Base-by-base conservation (phyloP, 1,284 basidiomycete species). In the Puccinia coronata region DNA sequence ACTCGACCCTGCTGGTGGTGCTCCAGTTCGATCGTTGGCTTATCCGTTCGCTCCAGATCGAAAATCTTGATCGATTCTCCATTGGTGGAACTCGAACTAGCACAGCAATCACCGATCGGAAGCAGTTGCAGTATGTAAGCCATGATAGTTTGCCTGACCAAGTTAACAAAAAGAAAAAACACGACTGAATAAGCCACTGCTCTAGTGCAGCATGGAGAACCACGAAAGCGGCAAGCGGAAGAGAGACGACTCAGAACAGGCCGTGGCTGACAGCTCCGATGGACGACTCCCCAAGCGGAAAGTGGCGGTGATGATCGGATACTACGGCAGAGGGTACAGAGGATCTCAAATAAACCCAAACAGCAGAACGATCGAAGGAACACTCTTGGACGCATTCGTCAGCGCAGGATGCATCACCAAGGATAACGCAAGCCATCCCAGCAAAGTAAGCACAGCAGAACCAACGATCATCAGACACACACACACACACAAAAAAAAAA, bases 401-500 rank as follows among this genome's bases (percentile, higher is more conserved):
- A 91, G 92, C 83, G 92, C 92, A 6, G 96, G 96, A 9, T 95
- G 94, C 4, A 92, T 99, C 14, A 96, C 93, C 51, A 88, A 91
- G 81, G 96, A 98, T 85, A 99, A 99, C 85, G 91, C 95, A 0
- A 91, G 93, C 82, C 92, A 98, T 86, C 93, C 95, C 39, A 90
- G 91, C 72, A 98, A 98, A 88, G 94, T 36, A 34, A 34, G 25
- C 65, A 41, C 47, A 6, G 43, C 14, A 28, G 36, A 57, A 36
- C 18, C 5, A 39, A 72, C 14, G 2, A 72, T 36, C 1, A 55
- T 43, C 18, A 72, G 23, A n/a, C n/a, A n/a, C n/a, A n/a, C n/a
- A n/a, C n/a, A n/a, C n/a, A n/a, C n/a, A n/a, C n/a, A n/a, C n/a
- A n/a, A n/a, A n/a, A n/a, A n/a, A n/a, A n/a, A n/a, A n/a, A n/a